Evolutionary conservation across 129 eudicot genomes (phyloP).

Genomic region (Glebionis coronaria): DNA sequence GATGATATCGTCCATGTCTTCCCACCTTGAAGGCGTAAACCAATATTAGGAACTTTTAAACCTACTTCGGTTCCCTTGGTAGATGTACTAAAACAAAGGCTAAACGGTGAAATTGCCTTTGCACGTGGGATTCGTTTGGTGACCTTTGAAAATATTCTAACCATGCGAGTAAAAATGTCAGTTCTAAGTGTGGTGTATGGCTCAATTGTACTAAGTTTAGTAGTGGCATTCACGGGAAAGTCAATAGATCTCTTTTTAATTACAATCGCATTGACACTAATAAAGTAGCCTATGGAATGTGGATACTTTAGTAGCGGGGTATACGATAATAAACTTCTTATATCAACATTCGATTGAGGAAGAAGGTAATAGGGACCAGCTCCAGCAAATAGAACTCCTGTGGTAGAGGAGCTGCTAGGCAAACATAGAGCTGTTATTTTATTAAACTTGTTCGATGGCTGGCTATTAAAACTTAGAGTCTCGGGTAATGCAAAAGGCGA

Average conservation of each 20-base stretch:
- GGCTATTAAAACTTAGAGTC: not conserved
- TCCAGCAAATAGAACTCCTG: conserved; percentile 5
- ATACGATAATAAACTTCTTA: conserved; percentile 18
- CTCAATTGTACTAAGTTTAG: no score
- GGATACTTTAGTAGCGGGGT: conserved; percentile 22
- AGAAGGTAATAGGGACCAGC: conserved; percentile 14
- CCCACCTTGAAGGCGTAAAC: conserved; percentile 24
- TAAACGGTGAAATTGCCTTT: conserved; percentile 10
- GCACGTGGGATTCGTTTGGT: not conserved
- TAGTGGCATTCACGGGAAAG: conserved; percentile 8
- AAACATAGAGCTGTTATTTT: conserved; percentile 34
- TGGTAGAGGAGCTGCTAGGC: conserved; percentile 17
- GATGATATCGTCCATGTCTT: conserved; percentile 30
- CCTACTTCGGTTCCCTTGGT: conserved; percentile 3
- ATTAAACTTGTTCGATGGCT: not conserved
- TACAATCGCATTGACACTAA: not conserved
- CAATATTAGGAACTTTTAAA: conserved; percentile 31
- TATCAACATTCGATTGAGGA: no score
- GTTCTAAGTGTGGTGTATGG: no score
- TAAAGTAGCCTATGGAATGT: conserved; percentile 20
- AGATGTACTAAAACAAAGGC: not conserved
- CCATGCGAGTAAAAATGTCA: conserved; percentile 15
- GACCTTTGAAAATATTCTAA: conserved; percentile 9
- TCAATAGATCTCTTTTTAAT: conserved; percentile 12
- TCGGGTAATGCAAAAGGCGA: not conserved